phyloP scores from a whole-genome alignment of 495 filamentous ascomycete species.

The Umbilicaria muhlenbergii region DNA sequence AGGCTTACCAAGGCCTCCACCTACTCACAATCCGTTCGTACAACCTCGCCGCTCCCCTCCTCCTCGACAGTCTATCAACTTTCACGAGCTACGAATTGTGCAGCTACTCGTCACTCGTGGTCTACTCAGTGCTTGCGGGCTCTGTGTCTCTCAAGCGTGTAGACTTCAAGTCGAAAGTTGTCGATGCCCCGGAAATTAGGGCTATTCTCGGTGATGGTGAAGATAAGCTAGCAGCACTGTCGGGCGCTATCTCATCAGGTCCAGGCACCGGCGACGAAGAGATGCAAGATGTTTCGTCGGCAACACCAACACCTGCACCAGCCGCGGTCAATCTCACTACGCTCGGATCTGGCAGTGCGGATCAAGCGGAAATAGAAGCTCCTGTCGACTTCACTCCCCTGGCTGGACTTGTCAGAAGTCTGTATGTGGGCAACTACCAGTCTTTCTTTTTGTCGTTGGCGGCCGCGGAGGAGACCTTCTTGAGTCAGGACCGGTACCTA shows the following conservation, averaged over 20 bases:
- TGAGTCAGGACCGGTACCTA: slow-evolving; percentile 85
- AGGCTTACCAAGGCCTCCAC: slow-evolving; percentile 94
- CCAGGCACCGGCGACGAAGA: slow-evolving; percentile 64
- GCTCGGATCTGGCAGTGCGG: slow-evolving; percentile 48
- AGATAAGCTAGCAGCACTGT: slow-evolving; percentile 66
- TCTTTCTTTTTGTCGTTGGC: slow-evolving; percentile 83
- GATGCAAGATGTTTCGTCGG: slow-evolving; percentile 49
- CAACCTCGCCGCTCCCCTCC: slow-evolving; percentile 73
- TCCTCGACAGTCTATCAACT: slow-evolving; percentile 93
- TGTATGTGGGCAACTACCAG: slow-evolving; percentile 88
- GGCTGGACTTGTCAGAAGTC: slow-evolving; percentile 69
- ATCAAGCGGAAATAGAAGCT: slow-evolving; percentile 56
- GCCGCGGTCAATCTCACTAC: slow-evolving; percentile 73
- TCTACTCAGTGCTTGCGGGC: slow-evolving; percentile 90
- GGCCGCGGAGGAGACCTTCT: slow-evolving; percentile 84
- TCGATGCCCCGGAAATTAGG: slow-evolving; percentile 94
- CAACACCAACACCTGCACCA: slow-evolving; percentile 40
- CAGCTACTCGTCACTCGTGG: slow-evolving; percentile 81
- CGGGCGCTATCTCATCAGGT: slow-evolving; percentile 61
- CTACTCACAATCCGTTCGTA: slow-evolving; percentile 84
- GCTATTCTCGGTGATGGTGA: slow-evolving; percentile 83
- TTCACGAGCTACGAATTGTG: slow-evolving; percentile 98
- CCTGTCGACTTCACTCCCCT: slow-evolving; percentile 70
- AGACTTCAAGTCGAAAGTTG: slow-evolving; percentile 97
- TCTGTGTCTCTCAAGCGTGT: slow-evolving; percentile 89